Evolutionary conservation across 2,329 filamentous ascomycete genomes (phyloP), one percentile per base, ranked within the genome.

Genomic region (Mycocentrospora acerina): DNA sequence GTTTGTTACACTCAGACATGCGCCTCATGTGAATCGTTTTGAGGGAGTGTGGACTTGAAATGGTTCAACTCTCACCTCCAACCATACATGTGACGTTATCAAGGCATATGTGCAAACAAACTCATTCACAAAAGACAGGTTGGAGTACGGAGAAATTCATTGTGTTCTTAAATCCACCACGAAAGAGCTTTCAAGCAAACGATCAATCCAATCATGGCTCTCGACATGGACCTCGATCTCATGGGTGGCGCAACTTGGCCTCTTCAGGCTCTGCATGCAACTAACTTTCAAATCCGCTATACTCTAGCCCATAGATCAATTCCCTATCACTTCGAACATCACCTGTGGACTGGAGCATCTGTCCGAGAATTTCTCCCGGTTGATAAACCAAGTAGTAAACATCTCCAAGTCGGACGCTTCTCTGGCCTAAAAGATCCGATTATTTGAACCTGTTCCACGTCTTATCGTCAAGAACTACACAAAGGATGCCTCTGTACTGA

Each of bases 181-280:
- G 5, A 22, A 9, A 22, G 9, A 9, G 9, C 9, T 9, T 22
- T 22, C 19, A 5, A 22, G 19, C 19, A 22, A 5, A 9, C 19
- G 5, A 22, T 22, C 9, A 9, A 9, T 9, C 19, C 19, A 22
- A 24, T 2, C 24, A 48, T 45, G 42, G 25, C 24, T 9, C 37
- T 48, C 10, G 32, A 53, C 35, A 40, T 55, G 38, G 35, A 57
- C 18, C 57, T 76, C 2, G 73, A 76, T 29, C 51, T 70, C 26
- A 43, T 76, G 4, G 73, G 72, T n/a, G 10, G 68, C 75, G 33
- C 60, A 67, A 35, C 64, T 70, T 7, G 45, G 59, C 5, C 62
- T 75, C 8, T 60, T 58, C 31, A 59, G 58, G 24, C 66, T 77
- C 9, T 78, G 77, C 46, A 78, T 73, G 0, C 73, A 66, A 33